phyloP scores from a whole-genome alignment of 2,329 filamentous ascomycete species.

The Ophiognomonia clavigignenti-juglandacearum region DNA sequence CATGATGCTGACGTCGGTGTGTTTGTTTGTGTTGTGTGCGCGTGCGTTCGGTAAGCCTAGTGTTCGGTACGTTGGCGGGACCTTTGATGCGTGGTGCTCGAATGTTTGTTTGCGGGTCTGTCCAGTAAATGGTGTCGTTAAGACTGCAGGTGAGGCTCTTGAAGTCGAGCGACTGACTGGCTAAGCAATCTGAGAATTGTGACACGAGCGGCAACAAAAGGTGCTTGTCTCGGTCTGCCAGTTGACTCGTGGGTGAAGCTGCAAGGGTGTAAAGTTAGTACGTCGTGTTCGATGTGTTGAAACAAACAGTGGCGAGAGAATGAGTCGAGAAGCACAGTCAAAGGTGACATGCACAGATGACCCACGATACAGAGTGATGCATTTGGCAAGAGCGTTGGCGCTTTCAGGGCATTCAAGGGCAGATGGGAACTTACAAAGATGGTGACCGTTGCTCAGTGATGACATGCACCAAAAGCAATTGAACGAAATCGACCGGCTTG shows the following conservation, averaged over 20 bases:
- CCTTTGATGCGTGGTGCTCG: not conserved
- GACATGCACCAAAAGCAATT: constrained; percentile 7
- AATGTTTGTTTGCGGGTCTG: not conserved
- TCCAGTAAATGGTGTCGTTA: not conserved
- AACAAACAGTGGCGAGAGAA: not conserved
- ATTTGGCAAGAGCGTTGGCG: not conserved
- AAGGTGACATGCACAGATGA: not conserved
- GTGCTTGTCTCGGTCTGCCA: constrained; percentile 2
- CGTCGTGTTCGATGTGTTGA: not conserved
- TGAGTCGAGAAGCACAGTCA: not conserved
- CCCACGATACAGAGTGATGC: too few relatives aligned
- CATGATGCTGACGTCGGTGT: constrained; percentile 35
- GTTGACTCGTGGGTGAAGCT: constrained; percentile 5
- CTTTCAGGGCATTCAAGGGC: not conserved
- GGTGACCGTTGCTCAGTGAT: not conserved
- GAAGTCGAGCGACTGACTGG: constrained; percentile 1
- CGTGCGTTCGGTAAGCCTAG: too few relatives aligned
- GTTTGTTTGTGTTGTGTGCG: too few relatives aligned
- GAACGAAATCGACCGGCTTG: too few relatives aligned
- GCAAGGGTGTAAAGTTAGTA: constrained; percentile 1
- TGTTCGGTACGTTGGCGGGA: not conserved
- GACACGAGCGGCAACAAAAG: not conserved
- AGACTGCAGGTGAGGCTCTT: not conserved
- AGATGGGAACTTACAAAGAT: constrained; percentile 3
- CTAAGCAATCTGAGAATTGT: constrained; percentile 1